Base-by-base conservation (phyloP, 805 yeast genomes). In the Suhomyces sp. region DNA sequence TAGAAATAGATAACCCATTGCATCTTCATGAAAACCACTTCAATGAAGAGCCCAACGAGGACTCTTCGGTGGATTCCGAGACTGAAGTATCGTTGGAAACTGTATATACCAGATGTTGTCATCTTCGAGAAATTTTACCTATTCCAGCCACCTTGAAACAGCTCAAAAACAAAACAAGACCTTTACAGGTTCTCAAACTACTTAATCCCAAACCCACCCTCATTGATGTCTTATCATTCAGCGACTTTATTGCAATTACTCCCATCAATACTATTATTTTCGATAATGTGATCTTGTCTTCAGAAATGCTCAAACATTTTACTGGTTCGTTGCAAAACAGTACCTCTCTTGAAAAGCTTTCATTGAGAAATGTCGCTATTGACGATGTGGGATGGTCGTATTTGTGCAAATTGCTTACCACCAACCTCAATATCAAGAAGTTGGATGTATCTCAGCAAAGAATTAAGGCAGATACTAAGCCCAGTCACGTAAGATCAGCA, bases 1-100 rank as follows among this genome's bases (percentile, higher is more conserved):
- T 72, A 35, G 86, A 78, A 54, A 87, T 88, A 59, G 96, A 88
- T 63, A 87, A 83, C 55, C 93, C 93, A 2, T 79, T 87, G 44
- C 87, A 83, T 66, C 50, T 75, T 23, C 86, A 84, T 64, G 86
- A 82, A 57, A 75, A 80, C 51, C 73, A 76, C 38, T 84, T 83
- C 60, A 75, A 68, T 17, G 42, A 38, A 19, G 42, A 38, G 17
- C 24, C 6, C n/a, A 19, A 38, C 42, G 69, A 67, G 3, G 63
- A 56, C 0, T 58, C 57, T 7, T 61, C 57, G 8, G 19, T 38
- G 24, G 22, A 17, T 19, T 38, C 42, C 17, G 59, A 51, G 9
- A 6, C 23, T 12, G 64, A 64, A 22, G 60, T 78, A 1, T 67
- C 83, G 2, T 65, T 82, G 47, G 86, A 82, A 52, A 66, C 74